Percentiles rank a stretch among this genome's conserved stretches.
phyloP scores from a whole-genome alignment of 345 rosid species.

The Corchorus olitorius region DNA sequence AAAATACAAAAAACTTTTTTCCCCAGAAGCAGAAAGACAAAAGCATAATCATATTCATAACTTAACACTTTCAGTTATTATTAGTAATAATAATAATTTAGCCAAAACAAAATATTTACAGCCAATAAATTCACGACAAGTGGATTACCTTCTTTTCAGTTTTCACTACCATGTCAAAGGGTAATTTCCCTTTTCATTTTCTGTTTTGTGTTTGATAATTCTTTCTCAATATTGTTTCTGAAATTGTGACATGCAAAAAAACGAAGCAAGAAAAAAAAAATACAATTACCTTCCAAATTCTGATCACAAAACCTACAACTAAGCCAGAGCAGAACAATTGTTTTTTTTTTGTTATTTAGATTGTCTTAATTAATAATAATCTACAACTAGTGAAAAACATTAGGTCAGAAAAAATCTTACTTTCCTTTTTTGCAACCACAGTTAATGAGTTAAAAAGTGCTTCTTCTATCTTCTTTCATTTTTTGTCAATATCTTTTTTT shows the following conservation, averaged over 20 bases:
- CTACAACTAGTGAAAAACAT: too few relatives aligned
- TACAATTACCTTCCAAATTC: background rate
- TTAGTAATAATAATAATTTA: background rate
- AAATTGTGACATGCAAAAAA: background rate
- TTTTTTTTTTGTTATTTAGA: background rate
- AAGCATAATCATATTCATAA: background rate
- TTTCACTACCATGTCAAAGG: background rate
- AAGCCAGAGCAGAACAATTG: background rate
- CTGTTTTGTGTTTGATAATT: background rate
- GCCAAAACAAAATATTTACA: background rate
- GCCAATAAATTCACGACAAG: background rate
- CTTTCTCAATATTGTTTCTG: background rate
- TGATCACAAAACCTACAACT: background rate
- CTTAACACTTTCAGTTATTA: background rate
- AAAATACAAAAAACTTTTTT: background rate
- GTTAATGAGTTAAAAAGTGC: background rate
- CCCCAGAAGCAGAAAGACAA: conserved; percentile 6
- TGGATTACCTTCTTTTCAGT: background rate
- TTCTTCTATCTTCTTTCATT: background rate
- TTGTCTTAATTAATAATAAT: background rate
- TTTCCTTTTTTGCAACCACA: background rate
- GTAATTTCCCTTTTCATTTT: conserved; percentile 5
- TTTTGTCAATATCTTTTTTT: too few relatives aligned
- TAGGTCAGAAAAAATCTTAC: background rate
- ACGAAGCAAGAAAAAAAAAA: too few relatives aligned